A percentile compares a stretch with the other conserved stretches of the same genome.
phyloP scores from a whole-genome alignment of 192 early-diverging fungal genomes.

The Coemansia sp. region DNA sequence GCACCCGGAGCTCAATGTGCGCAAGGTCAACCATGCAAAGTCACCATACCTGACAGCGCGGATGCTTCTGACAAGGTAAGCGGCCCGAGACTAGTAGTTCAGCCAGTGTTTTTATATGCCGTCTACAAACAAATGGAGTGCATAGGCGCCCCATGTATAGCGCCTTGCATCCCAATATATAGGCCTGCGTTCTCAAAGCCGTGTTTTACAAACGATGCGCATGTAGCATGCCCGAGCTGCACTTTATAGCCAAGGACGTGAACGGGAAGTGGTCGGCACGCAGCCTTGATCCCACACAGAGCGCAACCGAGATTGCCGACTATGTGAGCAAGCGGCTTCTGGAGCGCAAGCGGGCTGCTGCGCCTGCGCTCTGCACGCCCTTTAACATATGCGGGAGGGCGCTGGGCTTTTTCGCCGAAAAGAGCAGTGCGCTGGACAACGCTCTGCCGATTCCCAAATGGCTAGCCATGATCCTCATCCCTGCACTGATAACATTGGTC shows the following conservation, averaged over 20 bases:
- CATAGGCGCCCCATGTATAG: too few species aligned
- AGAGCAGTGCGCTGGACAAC: slow-evolving; percentile 18
- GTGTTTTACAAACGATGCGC: too few species aligned
- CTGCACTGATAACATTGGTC: slow-evolving; percentile 26
- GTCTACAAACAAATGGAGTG: neutral
- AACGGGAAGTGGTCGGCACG: slow-evolving; percentile 26
- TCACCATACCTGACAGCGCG: slow-evolving; percentile 44
- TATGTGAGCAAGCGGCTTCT: slow-evolving; percentile 18
- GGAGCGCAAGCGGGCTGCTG: neutral
- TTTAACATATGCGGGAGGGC: slow-evolving; percentile 39
- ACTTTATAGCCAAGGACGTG: slow-evolving; percentile 15
- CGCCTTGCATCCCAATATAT: neutral
- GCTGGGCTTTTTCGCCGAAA: slow-evolving; percentile 30
- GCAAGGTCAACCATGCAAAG: slow-evolving; percentile 29
- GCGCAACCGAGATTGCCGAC: slow-evolving; percentile 9
- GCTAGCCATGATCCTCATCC: slow-evolving; percentile 42
- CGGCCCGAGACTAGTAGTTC: too few species aligned
- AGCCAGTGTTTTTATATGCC: too few species aligned
- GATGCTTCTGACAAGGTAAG: slow-evolving; percentile 32
- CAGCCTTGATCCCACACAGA: slow-evolving; percentile 6
- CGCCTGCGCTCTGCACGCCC: slow-evolving; percentile 27
- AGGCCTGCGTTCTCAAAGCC: too few species aligned
- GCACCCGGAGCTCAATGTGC: slow-evolving; percentile 24
- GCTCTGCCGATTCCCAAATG: slow-evolving; percentile 36
- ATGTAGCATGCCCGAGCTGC: slow-evolving; percentile 40